Evolutionary conservation across 305 asterid genomes (phyloP), one percentile per base, ranked within the genome.

Genomic region (Fraxinus floribunda): DNA sequence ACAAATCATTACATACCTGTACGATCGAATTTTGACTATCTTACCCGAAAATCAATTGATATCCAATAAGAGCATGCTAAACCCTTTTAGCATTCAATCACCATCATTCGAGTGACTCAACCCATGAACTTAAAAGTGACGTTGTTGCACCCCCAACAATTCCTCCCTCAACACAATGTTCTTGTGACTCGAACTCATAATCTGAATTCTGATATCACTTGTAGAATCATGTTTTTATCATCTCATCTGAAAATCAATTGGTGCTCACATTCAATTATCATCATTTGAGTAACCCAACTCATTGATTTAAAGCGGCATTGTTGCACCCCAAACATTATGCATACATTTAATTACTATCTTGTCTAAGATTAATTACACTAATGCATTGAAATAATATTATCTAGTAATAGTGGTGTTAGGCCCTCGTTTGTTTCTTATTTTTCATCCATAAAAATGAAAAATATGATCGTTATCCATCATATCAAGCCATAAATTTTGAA

Each of bases 341-440:
- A 38, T 49, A 79, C 80, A 76, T 70, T 79, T 86, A 79, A 75
- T 68, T 83, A 32, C 38, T 46, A 29, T 15, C 41, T 55, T 83
- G 70, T 83, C 88, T 66, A 75, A 57, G 71, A 85, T 75, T 83
- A 36, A 77, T 78, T 74, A 55, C 82, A 38, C 44, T 75, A 57
- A 38, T 38, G 2, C 44, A 35, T 35, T 35, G 39, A 35, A 35
- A 35, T 35, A 35, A 35, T 35, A 5, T 35, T 38, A 38, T 7
- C 10, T 7, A 38, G 10, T 38, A 7, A 0, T 1, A 38, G 9
- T 38, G 9, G 10, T 38, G 44, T 38, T 38, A 38, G 10, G 24
- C 24, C 24, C 24, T 22, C 24, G 0, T 22, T 22, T 22, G 24
- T 22, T 22, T 22, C 24, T 22, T 22, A 22, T 22, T 22, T 22